phyloP scores from a whole-genome alignment of 169 alveolate genomes.

The Cryptosporidium xiaoi region DNA sequence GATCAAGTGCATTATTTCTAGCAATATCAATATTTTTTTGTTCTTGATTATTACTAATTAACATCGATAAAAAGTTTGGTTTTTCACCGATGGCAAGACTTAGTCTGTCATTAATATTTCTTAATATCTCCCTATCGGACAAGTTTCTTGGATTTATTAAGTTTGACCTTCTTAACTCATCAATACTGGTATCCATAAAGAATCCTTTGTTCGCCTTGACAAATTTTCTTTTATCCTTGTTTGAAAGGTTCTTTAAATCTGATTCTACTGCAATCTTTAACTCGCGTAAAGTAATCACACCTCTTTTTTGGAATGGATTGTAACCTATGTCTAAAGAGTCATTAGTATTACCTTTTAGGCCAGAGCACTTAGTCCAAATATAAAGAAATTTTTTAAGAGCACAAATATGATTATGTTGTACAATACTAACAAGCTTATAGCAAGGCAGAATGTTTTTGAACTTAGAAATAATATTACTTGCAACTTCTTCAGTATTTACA shows the following conservation, averaged over 20 bases:
- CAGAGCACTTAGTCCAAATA: slow-evolving; percentile 61
- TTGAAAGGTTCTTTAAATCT: slow-evolving; percentile 10
- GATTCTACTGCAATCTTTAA: slow-evolving; percentile 37
- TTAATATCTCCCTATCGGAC: not conserved
- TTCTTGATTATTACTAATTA: slow-evolving; percentile 32
- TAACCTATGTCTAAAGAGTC: not conserved
- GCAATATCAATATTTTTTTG: slow-evolving; percentile 27
- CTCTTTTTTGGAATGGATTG: slow-evolving; percentile 8
- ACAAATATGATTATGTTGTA: slow-evolving; percentile 47
- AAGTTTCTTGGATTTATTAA: slow-evolving; percentile 1
- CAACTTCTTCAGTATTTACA: slow-evolving; percentile 37
- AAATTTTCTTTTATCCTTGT: slow-evolving; percentile 11
- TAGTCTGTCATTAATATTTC: slow-evolving; percentile 13
- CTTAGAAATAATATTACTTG: slow-evolving; percentile 26
- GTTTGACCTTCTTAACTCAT: not conserved
- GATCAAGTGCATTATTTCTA: slow-evolving; percentile 39
- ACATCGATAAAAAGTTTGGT: slow-evolving; percentile 15
- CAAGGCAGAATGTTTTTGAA: slow-evolving; percentile 43
- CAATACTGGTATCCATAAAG: slow-evolving; percentile 6
- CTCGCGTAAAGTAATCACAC: slow-evolving; percentile 41
- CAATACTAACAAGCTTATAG: slow-evolving; percentile 37
- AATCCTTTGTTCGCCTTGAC: slow-evolving; percentile 49
- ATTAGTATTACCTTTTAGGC: slow-evolving; percentile 7
- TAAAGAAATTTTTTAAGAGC: slow-evolving; percentile 66
- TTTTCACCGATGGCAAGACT: slow-evolving; percentile 23